Evolutionary conservation across 2,329 filamentous ascomycete genomes (phyloP).

Genomic region (Ophiocordyceps camponoti-rufipedis): DNA sequence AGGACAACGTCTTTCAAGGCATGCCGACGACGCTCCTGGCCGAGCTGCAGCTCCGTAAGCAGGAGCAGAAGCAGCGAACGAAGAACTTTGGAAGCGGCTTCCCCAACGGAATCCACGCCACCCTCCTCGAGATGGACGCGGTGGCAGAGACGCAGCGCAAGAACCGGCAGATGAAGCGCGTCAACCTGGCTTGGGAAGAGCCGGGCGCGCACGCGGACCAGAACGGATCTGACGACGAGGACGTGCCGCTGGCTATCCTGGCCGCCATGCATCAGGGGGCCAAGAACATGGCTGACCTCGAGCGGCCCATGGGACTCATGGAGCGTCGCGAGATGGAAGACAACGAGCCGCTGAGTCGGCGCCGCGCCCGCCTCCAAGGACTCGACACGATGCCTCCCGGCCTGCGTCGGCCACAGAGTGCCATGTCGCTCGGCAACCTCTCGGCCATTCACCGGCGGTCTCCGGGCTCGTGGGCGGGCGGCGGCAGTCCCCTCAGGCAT

Average conservation of each 20-base stretch:
- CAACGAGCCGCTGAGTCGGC: slow-evolving; percentile 68
- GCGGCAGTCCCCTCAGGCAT: neutral
- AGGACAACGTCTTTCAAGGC: slow-evolving; percentile 39
- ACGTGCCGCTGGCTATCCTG: slow-evolving; percentile 74
- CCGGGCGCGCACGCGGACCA: slow-evolving; percentile 26
- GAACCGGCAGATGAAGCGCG: slow-evolving; percentile 52
- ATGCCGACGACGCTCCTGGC: slow-evolving; percentile 81
- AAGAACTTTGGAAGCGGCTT: slow-evolving; percentile 36
- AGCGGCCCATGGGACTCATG: slow-evolving; percentile 55
- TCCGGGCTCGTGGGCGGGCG: neutral
- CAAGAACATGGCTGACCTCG: slow-evolving; percentile 32
- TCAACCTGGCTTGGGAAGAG: slow-evolving; percentile 85
- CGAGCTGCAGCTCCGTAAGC: slow-evolving; percentile 79
- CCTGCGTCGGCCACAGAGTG: slow-evolving; percentile 22
- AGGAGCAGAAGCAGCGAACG: slow-evolving; percentile 67
- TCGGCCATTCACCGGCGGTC: slow-evolving; percentile 1
- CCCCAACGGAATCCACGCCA: slow-evolving; percentile 75
- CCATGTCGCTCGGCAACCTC: slow-evolving; percentile 20
- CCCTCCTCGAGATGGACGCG: slow-evolving; percentile 75
- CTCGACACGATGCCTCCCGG: slow-evolving; percentile 26
- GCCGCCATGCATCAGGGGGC: slow-evolving; percentile 39
- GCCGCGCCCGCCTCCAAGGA: slow-evolving; percentile 58
- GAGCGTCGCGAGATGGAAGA: slow-evolving; percentile 77
- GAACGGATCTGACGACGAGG: slow-evolving; percentile 49
- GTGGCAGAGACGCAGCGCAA: slow-evolving; percentile 72